A percentile compares a stretch with the other conserved stretches of the same genome.
Conservation (phyloP, 768 basidiomycete species). For the Serpula lacrymans region DNA sequence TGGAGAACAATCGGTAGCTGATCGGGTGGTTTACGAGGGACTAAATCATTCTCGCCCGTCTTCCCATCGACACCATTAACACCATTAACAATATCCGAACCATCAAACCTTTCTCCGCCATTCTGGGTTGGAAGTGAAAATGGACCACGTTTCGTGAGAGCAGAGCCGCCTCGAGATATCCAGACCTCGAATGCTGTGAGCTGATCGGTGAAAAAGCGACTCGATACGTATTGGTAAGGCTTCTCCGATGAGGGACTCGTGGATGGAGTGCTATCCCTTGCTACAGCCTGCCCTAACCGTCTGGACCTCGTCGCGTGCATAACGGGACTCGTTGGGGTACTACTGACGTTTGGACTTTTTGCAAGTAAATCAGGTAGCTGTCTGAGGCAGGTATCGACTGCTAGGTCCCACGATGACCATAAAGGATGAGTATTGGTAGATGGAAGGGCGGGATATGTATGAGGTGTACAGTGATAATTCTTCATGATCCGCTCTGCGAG, state of each 20-base stretch:
- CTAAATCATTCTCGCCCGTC: slow-evolving; percentile 43
- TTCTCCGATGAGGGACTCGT: slow-evolving; percentile 32
- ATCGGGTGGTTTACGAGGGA: slow-evolving; percentile 90
- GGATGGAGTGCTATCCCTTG: slow-evolving; percentile 31
- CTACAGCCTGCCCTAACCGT: slow-evolving; percentile 12
- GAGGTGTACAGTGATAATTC: slow-evolving; percentile 94
- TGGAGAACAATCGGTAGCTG: slow-evolving; percentile 98
- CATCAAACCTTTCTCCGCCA: slow-evolving; percentile 27
- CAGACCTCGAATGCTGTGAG: slow-evolving; percentile 97
- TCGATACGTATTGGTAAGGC: slow-evolving; percentile 76
- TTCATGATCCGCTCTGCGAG: slow-evolving; percentile 98
- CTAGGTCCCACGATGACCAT: slow-evolving; percentile 98
- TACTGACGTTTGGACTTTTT: slow-evolving; percentile 27
- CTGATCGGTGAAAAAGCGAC: slow-evolving; percentile 93
- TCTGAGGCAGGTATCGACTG: slow-evolving; percentile 88
- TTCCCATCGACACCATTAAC: slow-evolving; percentile 19
- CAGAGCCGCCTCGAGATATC: slow-evolving; percentile 92
- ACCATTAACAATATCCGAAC: slow-evolving; percentile 1
- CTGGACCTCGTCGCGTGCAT: slow-evolving; percentile 9
- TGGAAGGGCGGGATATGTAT: slow-evolving; percentile 87
- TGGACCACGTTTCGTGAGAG: slow-evolving; percentile 73
- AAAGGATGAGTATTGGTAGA: slow-evolving; percentile 95
- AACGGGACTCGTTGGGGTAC: slow-evolving; percentile 18
- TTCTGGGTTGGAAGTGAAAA: slow-evolving; percentile 60
- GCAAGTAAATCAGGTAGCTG: slow-evolving; percentile 85